Evolutionary conservation across 345 rosid species (phyloP), one percentile per base, ranked within the genome.

Genomic region (Leavenworthia alabamica): DNA sequence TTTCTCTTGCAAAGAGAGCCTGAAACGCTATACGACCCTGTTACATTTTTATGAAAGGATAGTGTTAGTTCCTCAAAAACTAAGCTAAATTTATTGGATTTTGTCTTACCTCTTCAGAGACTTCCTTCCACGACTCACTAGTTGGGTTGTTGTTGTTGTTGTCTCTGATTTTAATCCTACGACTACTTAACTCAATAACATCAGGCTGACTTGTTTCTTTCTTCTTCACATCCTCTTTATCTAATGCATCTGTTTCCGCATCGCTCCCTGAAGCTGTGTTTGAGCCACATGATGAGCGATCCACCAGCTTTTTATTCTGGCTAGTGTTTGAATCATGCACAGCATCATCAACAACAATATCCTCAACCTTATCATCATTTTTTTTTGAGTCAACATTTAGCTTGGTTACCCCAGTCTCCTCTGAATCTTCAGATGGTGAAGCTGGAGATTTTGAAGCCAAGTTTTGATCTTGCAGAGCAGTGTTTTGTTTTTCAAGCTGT

Each of bases 241-340:
- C 83, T 50, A 86, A 73, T 26, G 84, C 86, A 48, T 92, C 87
- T 27, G 84, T 83, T 76, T 92, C 98, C 9, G 79, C 79, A 29
- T 91, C 98, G 62, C 96, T 86, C 66, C 90, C 82, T 48, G 95
- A 88, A 66, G 93, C 67, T 45, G 95, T 84, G 74, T 92, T 89
- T 59, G 98, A 92, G 47, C 95, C 96, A 72, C 98, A 89, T 0
- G 98, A 92, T 67, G 98, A 92, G 14, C 96, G 90, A 33, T 89
- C 86, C 74, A 79, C 86, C 45, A 60, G 88, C 54, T 83, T 92
- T 77, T 80, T 81, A 69, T 28, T 78, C 64, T 77, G 80, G 17
- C 78, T 51, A 74, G 68, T 64, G 79, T 78, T 78, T 20, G 70
- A 41, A 71, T 86, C 90, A 42, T 72, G 66, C 57, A 64, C 66